These are phyloP conservation scores for Drechslerella coelobrocha DNA, from an alignment of 2,329 filamentous ascomycete species.

Conservation along the genomic window DNA sequence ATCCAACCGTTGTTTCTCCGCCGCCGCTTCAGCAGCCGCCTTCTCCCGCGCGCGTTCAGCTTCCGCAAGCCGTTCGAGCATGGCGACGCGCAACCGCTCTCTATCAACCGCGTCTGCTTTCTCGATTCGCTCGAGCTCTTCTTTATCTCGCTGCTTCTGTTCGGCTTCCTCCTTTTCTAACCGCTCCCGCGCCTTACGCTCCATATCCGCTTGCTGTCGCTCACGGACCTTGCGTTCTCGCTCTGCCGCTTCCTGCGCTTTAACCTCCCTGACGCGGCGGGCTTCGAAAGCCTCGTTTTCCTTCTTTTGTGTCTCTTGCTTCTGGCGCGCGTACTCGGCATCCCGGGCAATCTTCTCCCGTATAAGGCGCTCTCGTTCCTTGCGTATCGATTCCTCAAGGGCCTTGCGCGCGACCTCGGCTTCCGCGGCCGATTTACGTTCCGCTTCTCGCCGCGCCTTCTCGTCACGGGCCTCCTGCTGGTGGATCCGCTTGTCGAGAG, in stretches of 20 bases:
- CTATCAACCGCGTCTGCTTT: constrained; percentile 56
- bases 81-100: constrained; percentile 33
- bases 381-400: constrained; percentile 46
- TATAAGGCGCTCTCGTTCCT: constrained; percentile 42
- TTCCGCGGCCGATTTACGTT: constrained; percentile 29
- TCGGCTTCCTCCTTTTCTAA: constrained; percentile 62
- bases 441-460: constrained; percentile 37
- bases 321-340: constrained; percentile 37
- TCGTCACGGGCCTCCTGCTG: constrained; percentile 43
- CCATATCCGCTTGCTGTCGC: constrained; percentile 82
- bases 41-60: constrained; percentile 69
- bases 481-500: constrained; percentile 43
- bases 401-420: constrained; percentile 30
- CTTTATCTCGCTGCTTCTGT: constrained; percentile 59
- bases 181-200: constrained; percentile 82
- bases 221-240: constrained; percentile 67
- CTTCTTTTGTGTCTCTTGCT: constrained; percentile 19
- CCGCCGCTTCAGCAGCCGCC: constrained; percentile 86
- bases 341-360: constrained; percentile 40
- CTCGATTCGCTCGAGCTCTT: constrained; percentile 63
- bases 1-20: constrained; percentile 56
- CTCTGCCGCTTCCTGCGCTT: constrained; percentile 68
- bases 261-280: constrained; percentile 31
- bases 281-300: constrained; percentile 35
- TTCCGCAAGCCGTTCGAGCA: constrained; percentile 43